Evolutionary conservation across 495 filamentous ascomycete species (phyloP), one percentile per base, ranked within the genome.

Genomic region (Penicillium pulvis): DNA sequence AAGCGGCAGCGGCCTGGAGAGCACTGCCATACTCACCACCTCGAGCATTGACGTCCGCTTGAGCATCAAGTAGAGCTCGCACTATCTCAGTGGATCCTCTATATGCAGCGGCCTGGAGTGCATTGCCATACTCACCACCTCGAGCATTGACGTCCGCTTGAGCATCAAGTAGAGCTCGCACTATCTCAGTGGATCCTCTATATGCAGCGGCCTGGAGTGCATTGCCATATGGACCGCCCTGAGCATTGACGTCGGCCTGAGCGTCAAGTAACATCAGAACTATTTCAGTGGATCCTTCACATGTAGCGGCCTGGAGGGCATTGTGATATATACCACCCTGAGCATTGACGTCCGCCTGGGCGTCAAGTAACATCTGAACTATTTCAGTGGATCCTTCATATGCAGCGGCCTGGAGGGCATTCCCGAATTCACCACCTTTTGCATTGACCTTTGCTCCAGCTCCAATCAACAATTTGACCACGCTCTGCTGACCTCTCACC

Each of bases 391-490:
- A 20, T 52, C 48, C 55, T 9, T 2, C 3, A 30, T 9, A 20
- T 33, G 39, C 47, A 41, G 60, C 55, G 23, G 42, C 41, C 28
- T 58, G 56, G 23, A 62, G 60, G 28, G 60, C 55, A 55, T 47
- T 61, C 41, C 54, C 59, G 28, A 17, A 53, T 19, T 23, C 0
- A 35, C 42, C 53, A 55, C 26, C 26, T 4, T 55, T 42, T 4
- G 53, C 53, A 36, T 51, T 50, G n/a, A 50, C 54, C 31, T 55
- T 28, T 14, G 54, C 46, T 30, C 33, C 45, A 43, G 55, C 45
- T 31, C 12, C 46, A 16, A 51, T 19, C 24, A 57, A 10, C 35
- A 57, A 45, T 6, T 42, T 0, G 19, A 57, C 46, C 10, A 57
- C 31, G 19, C 3, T 41, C 16, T 30, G 7, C 33, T 57, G n/a